Evolutionary conservation across 257 asterid species (phyloP), one percentile per base, ranked within the genome.

Genomic region (Plantago elongata): DNA sequence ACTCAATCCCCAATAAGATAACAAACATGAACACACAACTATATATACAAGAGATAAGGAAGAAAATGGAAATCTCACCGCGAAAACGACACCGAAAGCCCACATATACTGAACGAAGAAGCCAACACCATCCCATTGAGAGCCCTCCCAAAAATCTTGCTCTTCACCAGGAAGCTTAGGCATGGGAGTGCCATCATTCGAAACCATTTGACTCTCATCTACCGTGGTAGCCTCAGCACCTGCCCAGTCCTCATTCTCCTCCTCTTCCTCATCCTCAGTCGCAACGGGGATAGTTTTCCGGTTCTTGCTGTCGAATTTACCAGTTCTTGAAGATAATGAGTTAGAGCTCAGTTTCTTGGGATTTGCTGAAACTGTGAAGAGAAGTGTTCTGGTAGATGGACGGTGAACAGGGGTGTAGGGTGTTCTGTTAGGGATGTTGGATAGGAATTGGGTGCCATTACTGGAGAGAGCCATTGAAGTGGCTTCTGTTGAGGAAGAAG

Each of bases 1-100:
- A 34, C 40, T 34, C 40, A 34, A 34, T 0, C 40, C 8, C 2
- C 40, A 34, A 34, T 34, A 34, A 34, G 5, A 34, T 4, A 34
- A 34, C 40, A 34, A 34, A 34, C 40, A 34, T 34, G 7, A 34
- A 7, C 40, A 34, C 40, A 34, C 40, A 4, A 34, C 5, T 2
- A 5, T 5, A 3, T 5, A 34, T 22, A 22, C 27, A 22, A 2
- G 27, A 22, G 27, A 22, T 2, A 22, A 22, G 1, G 1, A 22
- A 22, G 27, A 29, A 46, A 11, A 6, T 27, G 43, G 34, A 57
- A 56, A 62, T 3, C 62, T 13, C 82, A 92, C 99, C 91, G 91
- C 93, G 29, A 93, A 92, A 68, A 87, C 66, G 48, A 87, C 56
- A 68, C 97, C 96, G 45, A 93, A 85, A 79, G 96, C 99, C 99